Evolutionary conservation across 768 basidiomycete genomes (phyloP).

Genomic region (Pulveroboletus sp.): DNA sequence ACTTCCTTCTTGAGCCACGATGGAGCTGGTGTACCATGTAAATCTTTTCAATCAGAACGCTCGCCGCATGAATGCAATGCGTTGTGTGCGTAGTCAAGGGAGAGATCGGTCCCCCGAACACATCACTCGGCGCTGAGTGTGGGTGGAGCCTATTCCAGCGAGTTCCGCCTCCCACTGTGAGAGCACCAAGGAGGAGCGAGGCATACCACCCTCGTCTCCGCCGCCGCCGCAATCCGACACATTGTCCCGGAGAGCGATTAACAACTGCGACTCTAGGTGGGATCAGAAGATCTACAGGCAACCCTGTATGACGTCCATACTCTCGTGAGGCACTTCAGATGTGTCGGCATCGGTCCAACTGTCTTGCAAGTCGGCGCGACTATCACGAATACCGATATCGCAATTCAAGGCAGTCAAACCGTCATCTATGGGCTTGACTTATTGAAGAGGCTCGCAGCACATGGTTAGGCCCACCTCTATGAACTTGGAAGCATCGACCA

Average conservation of each 20-base stretch:
- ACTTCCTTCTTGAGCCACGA: too few species aligned
- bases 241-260: neutral
- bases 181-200: too few species aligned
- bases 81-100: too few species aligned
- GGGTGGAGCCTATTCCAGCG: too few species aligned
- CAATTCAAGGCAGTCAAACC: neutral
- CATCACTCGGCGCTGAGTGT: too few species aligned
- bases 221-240: too few species aligned
- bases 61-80: too few species aligned
- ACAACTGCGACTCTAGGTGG: constrained; percentile 1
- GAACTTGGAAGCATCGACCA: neutral
- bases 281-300: constrained; percentile 11
- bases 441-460: neutral
- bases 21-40: too few species aligned
- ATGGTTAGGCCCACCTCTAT: neutral
- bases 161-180: too few species aligned
- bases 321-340: neutral
- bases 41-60: too few species aligned
- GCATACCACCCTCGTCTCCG: too few species aligned
- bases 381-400: neutral
- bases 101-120: too few species aligned
- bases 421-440: neutral
- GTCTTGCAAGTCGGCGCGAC: neutral
- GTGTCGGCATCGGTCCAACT: neutral
- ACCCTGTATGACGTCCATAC: constrained; percentile 9